Base-by-base conservation (phyloP, 192 early-diverging fungal genomes). In the Mortierella claussenii region DNA sequence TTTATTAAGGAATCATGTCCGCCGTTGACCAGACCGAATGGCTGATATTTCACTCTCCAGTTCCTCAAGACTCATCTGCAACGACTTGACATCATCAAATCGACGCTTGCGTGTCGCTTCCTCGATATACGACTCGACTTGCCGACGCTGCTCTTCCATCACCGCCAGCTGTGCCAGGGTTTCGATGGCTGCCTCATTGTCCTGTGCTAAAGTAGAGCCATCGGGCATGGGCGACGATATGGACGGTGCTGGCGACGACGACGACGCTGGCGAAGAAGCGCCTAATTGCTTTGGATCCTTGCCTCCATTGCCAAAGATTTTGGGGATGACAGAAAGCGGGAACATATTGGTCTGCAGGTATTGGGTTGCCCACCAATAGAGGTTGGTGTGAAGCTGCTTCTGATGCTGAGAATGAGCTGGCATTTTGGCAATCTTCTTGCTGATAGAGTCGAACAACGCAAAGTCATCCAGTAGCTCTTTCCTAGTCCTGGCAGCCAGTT, bases 341-440 rank as follows among this genome's bases (percentile, higher is more conserved):
- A 92, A 87, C 92, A 94, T 94, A 30, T 90, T 89, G 28, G 85
- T 84, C 68, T 94, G 92, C 42, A 94, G 68, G 40, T 92, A 94
- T 61, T 89, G 84, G 23, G 82, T 89, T 4, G 89, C 87, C 3
- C 85, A 82, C 15, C 82, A 78, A 15, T 89, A 82, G 21, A 94
- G 83, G 17, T 89, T 89, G n/a, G 58, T 47, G 36, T 92, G 88
- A 33, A 94, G 68, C 26, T 89, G 87, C 30, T 83, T 79, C 60
- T 82, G 76, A 23, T 82, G 69, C 0, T 84, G 58, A 1, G 86
- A 76, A 7, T 58, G 60, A 0, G 81, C 82, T 10, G 87, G 88
- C 24, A 91, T 65, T 20, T 69, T 75, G 3, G 58, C 81, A 33
- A 94, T 88, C 47, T 81, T 81, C 59, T 92, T 91, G 23, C 79